Conservation (phyloP, 1,139 yeast genomes). For the Wickerhamomyces sp. region DNA sequence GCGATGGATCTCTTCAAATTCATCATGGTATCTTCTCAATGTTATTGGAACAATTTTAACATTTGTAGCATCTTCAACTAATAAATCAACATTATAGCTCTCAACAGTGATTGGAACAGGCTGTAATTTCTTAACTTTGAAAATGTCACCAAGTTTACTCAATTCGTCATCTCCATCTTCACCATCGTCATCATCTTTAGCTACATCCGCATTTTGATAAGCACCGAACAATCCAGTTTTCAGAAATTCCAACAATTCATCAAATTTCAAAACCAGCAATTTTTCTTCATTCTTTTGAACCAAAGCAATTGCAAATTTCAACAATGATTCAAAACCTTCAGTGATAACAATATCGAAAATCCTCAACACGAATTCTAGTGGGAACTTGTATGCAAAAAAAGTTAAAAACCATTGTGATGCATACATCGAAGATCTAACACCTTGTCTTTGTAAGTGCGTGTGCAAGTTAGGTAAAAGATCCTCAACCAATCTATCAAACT, state of each 20-base stretch:
- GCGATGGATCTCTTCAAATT: conserved; percentile 68
- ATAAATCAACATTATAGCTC: conserved; percentile 59
- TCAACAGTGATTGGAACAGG: conserved; percentile 23
- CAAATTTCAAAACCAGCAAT: conserved; percentile 63
- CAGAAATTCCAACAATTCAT: conserved; percentile 64
- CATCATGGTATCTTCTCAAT: conserved; percentile 62
- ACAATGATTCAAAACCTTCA: conserved; percentile 80
- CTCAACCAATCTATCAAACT: conserved; percentile 81
- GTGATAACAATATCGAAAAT: conserved; percentile 82
- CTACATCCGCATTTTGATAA: conserved; percentile 44
- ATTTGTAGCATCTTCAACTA: conserved; percentile 76
- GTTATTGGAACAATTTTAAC: conserved; percentile 69
- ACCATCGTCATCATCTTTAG: conserved; percentile 23
- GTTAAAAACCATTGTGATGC: conserved; percentile 97
- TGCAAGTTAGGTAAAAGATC: conserved; percentile 61
- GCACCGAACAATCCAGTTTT: conserved; percentile 74
- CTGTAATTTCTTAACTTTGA: conserved; percentile 10
- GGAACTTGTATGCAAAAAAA: conserved; percentile 89
- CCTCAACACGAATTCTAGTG: conserved; percentile 74
- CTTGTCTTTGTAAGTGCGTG: conserved; percentile 75
- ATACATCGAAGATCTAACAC: conserved; percentile 87
- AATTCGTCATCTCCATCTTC: conserved; percentile 8
- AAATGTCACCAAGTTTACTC: conserved; percentile 10
- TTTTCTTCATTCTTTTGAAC: conserved; percentile 61
- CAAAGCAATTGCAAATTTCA: conserved; percentile 76